These are phyloP conservation scores for Geosmithia morbida DNA, from an alignment of 2,329 filamentous ascomycete genomes.

Conservation along the genomic window DNA sequence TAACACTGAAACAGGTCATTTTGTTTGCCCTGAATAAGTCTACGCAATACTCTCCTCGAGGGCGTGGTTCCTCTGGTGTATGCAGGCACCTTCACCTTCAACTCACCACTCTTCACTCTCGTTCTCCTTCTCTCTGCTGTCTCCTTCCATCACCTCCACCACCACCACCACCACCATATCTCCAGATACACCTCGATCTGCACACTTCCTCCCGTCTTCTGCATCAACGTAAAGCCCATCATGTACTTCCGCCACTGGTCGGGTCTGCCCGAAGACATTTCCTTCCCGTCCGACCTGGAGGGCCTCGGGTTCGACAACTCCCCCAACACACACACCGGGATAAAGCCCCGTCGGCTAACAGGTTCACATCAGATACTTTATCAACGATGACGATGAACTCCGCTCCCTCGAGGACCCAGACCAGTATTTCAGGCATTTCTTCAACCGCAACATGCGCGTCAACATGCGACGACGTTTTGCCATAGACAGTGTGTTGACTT, in stretches of 20 bases:
- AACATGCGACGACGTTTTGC: conserved; percentile 63
- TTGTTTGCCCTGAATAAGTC: too few relatives aligned
- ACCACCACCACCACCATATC: not conserved
- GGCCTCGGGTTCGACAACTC: conserved; percentile 47
- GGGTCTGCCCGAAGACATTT: conserved; percentile 55
- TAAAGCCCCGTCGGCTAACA: not conserved
- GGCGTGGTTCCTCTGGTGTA: too few relatives aligned
- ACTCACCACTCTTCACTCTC: not conserved
- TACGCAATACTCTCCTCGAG: too few relatives aligned
- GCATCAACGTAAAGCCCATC: not conserved
- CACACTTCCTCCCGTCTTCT: not conserved
- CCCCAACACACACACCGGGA: not conserved
- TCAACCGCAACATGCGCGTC: conserved; percentile 59
- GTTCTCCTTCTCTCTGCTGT: not conserved
- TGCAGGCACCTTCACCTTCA: not conserved
- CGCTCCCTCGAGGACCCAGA: conserved; percentile 53
- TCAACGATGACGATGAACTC: conserved; percentile 64
- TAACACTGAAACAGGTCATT: too few relatives aligned
- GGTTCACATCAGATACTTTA: conserved; percentile 49
- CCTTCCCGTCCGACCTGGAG: conserved; percentile 50
- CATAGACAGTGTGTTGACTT: conserved; percentile 50
- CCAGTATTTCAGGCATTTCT: conserved; percentile 59
- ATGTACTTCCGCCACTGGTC: conserved; percentile 63
- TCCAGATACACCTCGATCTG: not conserved
- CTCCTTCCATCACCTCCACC: not conserved